A percentile compares a stretch with the other conserved stretches of the same genome.
Evolutionary conservation across 2,329 filamentous ascomycete genomes (phyloP).

Genomic region (Bipolaris gigantea): DNA sequence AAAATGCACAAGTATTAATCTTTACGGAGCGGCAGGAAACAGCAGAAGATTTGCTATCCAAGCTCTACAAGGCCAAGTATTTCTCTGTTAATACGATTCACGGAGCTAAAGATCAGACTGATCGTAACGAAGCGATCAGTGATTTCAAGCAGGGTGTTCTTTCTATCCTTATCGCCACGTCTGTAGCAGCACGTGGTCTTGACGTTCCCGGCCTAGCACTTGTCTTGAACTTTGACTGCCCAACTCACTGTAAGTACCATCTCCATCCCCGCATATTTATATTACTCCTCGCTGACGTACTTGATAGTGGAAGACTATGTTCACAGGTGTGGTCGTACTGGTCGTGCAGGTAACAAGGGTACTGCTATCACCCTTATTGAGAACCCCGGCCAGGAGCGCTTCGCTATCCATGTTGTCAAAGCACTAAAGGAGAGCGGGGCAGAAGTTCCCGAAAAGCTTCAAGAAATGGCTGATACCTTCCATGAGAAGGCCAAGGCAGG

Average conservation of each 20-base stretch:
- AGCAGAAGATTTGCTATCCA: constrained; percentile 38
- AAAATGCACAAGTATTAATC: constrained; percentile 85
- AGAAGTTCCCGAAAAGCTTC: constrained; percentile 70
- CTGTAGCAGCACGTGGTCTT: constrained; percentile 89
- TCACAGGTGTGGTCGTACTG: constrained; percentile 89
- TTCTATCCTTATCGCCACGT: constrained; percentile 90
- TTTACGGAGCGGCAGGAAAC: constrained; percentile 94
- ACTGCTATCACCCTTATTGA: constrained; percentile 95
- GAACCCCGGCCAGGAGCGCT: constrained; percentile 88
- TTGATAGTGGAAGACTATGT: constrained; percentile 81
- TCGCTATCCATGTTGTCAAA: constrained; percentile 83
- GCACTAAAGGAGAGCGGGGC: constrained; percentile 91
- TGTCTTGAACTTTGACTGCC: constrained; percentile 93
- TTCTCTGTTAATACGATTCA: constrained; percentile 68
- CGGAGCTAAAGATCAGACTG: constrained; percentile 67
- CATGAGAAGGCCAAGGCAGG: constrained; percentile 89
- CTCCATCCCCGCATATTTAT: background rate
- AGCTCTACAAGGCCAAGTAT: constrained; percentile 37
- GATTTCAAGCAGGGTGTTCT: constrained; percentile 68
- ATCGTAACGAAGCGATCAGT: constrained; percentile 41
- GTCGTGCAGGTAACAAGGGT: constrained; percentile 89
- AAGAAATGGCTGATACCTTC: constrained; percentile 67
- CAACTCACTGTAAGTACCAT: constrained; percentile 64
- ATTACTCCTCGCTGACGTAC: background rate
- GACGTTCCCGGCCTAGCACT: constrained; percentile 96